These are phyloP conservation scores for Oryza glumipatula DNA, from an alignment of 176 grass and related monocot species.

Conservation along the genomic window DNA sequence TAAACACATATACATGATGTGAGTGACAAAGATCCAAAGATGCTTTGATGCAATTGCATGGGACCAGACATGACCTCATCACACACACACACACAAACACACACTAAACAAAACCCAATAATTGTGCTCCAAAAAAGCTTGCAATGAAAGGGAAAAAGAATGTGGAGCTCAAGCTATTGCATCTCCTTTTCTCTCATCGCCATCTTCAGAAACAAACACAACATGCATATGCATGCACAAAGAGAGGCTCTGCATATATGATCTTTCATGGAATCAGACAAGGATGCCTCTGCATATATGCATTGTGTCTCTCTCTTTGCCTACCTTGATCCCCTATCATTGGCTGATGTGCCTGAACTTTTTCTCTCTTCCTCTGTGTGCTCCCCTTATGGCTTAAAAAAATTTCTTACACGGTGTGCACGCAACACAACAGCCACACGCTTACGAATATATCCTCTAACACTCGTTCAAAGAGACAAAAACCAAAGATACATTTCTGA, in stretches of 20 bases:
- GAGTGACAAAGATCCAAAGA: conserved; percentile 8
- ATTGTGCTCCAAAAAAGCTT: conserved; percentile 23
- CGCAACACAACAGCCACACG: too few relatives aligned
- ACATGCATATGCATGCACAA: background rate
- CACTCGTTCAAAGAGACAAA: fast-evolving
- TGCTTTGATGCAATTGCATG: conserved; percentile 10
- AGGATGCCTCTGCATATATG: conserved; percentile 22
- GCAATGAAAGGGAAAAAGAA: conserved; percentile 7
- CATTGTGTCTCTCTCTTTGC: background rate
- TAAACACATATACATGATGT: background rate
- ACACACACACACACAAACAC: background rate
- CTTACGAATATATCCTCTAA: too few relatives aligned
- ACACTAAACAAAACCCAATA: conserved; percentile 19
- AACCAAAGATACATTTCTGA: too few relatives aligned
- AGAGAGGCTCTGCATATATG: background rate
- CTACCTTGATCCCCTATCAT: background rate
- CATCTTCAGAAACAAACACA: conserved; percentile 17
- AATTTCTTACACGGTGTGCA: too few relatives aligned
- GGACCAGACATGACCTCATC: conserved; percentile 22
- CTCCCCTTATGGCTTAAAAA: background rate
- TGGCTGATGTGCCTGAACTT: background rate
- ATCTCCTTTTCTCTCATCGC: background rate
- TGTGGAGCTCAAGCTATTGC: background rate
- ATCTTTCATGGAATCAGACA: conserved; percentile 18
- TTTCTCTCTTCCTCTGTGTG: background rate